Percentiles rank a stretch among this genome's conserved stretches.
Conservation (phyloP, 2,329 filamentous ascomycete species). For the Epichloe festucae region DNA sequence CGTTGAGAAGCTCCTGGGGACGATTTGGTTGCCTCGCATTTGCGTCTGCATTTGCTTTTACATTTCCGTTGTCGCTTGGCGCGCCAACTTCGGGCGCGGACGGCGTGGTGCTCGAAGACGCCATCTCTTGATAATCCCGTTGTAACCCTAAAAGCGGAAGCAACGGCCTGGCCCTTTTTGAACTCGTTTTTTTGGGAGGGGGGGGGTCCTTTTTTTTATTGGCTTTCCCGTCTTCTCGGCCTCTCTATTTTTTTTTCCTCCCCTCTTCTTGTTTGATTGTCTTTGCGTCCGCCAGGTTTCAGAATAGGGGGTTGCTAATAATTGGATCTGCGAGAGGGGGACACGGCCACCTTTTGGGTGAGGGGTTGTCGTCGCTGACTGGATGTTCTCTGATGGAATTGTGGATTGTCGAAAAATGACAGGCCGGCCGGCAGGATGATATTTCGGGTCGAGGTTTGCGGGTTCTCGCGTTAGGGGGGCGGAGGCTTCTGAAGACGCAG, state of each 20-base stretch:
- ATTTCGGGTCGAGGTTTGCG: background rate
- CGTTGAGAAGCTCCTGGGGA: slow-evolving; percentile 35
- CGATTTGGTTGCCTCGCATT: background rate
- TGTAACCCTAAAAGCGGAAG: background rate
- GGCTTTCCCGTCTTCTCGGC: background rate
- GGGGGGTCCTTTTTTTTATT: background rate
- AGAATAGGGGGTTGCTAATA: background rate
- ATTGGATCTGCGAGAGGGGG: background rate
- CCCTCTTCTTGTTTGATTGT: background rate
- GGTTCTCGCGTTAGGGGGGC: background rate
- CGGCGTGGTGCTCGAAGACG: slow-evolving; percentile 4
- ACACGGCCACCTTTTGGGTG: background rate
- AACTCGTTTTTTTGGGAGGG: background rate
- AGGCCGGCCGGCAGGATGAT: slow-evolving; percentile 1
- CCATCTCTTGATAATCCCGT: slow-evolving; percentile 1
- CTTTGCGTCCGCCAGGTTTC: background rate
- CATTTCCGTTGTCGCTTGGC: slow-evolving; percentile 3
- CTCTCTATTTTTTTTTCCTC: background rate
- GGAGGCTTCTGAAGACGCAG: background rate
- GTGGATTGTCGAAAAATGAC: background rate
- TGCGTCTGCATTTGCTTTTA: slow-evolving; percentile 3
- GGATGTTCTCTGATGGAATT: background rate
- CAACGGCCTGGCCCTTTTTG: background rate
- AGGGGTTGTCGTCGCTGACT: background rate
- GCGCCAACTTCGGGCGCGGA: slow-evolving; percentile 8